phyloP scores from a whole-genome alignment of 352 stramenopile genomes.

The Phytophthora constricta region DNA sequence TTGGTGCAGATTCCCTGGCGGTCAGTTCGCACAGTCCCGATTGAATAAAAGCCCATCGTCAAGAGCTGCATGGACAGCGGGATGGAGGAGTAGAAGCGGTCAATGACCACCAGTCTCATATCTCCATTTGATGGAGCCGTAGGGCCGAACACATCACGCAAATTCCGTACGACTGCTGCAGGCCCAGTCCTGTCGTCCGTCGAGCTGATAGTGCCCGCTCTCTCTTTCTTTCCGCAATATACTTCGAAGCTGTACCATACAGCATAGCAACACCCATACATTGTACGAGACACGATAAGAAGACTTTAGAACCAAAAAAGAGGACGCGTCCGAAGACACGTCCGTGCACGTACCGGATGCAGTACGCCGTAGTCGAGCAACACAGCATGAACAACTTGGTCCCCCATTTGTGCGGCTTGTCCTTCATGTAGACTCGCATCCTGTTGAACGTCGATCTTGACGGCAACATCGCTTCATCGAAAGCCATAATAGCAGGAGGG shows the following conservation, averaged over 20 bases:
- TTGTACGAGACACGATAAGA: not conserved
- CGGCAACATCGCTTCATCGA: not conserved
- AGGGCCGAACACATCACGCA: conserved; percentile 8
- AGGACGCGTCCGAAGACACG: not conserved
- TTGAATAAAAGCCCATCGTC: conserved; percentile 15
- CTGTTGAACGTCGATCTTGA: not conserved
- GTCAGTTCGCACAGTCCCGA: conserved; percentile 17
- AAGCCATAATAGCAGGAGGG: not conserved
- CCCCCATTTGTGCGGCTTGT: not conserved
- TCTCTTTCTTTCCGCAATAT: conserved; percentile 1
- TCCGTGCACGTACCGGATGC: not conserved
- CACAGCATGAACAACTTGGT: conserved; percentile 1
- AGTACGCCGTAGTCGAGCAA: not conserved
- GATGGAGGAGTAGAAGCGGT: conserved; percentile 15
- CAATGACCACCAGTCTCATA: conserved; percentile 14
- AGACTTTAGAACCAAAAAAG: not conserved
- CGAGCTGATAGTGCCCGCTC: conserved; percentile 1
- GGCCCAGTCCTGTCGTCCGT: not conserved
- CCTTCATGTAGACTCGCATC: not conserved
- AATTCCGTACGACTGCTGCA: conserved; percentile 15
- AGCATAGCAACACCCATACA: not conserved
- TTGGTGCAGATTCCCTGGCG: conserved; percentile 13
- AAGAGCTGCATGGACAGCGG: conserved; percentile 22
- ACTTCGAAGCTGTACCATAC: not conserved
- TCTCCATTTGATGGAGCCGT: not conserved